phyloP scores from a whole-genome alignment of 805 yeast genomes.

The Candida parachauliodes region DNA sequence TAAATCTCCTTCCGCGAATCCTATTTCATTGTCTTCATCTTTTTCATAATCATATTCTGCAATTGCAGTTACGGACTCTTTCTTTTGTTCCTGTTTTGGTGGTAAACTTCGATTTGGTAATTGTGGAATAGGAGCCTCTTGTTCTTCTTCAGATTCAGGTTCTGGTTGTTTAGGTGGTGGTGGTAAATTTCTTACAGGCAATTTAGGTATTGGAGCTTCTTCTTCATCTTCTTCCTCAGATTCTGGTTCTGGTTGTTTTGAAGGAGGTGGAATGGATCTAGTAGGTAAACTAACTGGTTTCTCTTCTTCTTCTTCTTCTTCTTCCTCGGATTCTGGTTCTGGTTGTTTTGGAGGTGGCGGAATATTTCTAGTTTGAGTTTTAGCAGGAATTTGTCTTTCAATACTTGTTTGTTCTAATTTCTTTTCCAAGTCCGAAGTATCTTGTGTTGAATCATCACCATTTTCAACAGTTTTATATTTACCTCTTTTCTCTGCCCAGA shows the following conservation, averaged over 20 bases:
- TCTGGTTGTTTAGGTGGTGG: conserved; percentile 9
- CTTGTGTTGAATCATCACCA: conserved; percentile 15
- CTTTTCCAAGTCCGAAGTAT: conserved; percentile 16
- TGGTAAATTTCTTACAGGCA: conserved; percentile 18
- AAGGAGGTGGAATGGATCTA: conserved; percentile 15
- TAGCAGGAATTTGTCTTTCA: conserved; percentile 11
- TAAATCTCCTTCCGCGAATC: conserved; percentile 61
- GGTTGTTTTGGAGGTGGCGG: conserved; percentile 10
- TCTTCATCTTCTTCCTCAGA: conserved; percentile 22
- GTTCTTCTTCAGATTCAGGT: conserved; percentile 12
- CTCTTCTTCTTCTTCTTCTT: conserved; percentile 11
- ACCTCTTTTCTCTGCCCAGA: conserved; percentile 92
- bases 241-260: conserved; percentile 12
- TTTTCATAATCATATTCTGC: conserved; percentile 80
- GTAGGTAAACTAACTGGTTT: conserved; percentile 15
- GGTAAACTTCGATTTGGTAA: conserved; percentile 21
- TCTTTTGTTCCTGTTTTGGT: conserved; percentile 7
- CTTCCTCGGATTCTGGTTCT: conserved; percentile 10
- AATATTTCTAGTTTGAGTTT: conserved; percentile 8
- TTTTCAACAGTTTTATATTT: conserved; percentile 45
- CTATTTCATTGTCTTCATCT: conserved; percentile 75
- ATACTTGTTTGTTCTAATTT: conserved; percentile 16
- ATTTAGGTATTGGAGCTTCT: conserved; percentile 14
- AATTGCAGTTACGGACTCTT: conserved; percentile 45
- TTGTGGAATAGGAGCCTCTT: conserved; percentile 13